phyloP scores from a whole-genome alignment of 169 alveolate species.

The Plasmodium vivax region DNA sequence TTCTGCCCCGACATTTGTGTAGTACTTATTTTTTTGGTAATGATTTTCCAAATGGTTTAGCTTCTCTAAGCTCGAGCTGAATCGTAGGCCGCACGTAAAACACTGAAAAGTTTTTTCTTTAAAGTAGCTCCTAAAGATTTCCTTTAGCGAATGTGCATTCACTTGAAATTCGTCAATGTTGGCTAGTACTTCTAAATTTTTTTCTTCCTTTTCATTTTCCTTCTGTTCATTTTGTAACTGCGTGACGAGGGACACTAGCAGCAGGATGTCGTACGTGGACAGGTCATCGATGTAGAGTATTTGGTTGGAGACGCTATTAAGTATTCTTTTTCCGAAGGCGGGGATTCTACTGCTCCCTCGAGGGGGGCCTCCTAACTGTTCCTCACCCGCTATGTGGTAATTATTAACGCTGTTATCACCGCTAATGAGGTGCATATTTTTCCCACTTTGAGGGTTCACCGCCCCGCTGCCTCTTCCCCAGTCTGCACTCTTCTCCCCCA shows the following conservation, averaged over 20 bases:
- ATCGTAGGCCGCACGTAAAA: conserved; percentile 62
- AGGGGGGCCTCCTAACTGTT: not conserved
- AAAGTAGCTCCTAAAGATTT: conserved; percentile 25
- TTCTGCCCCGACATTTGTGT: conserved; percentile 3
- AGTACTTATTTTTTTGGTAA: conserved; percentile 19
- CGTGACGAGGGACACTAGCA: conserved; percentile 32
- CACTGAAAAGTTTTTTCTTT: conserved; percentile 55
- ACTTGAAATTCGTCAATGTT: conserved; percentile 25
- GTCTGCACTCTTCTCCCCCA: not conserved
- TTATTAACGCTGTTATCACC: not conserved
- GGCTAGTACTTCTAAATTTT: conserved; percentile 51
- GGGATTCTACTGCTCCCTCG: not conserved
- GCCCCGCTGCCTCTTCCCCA: not conserved
- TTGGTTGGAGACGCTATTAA: conserved; percentile 65
- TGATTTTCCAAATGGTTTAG: conserved; percentile 72
- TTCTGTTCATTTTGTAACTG: conserved; percentile 71
- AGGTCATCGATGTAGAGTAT: conserved; percentile 49
- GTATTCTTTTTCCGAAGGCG: conserved; percentile 20
- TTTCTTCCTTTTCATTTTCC: conserved; percentile 70
- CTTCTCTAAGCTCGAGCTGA: conserved; percentile 53
- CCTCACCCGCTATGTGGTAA: not conserved
- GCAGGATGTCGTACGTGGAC: conserved; percentile 37
- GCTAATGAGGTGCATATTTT: not conserved
- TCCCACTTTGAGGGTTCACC: not conserved
- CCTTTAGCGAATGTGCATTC: conserved; percentile 53